Evolutionary conservation across 2,329 filamentous ascomycete species (phyloP).

Genomic region (Teratosphaeria epicoccoides): DNA sequence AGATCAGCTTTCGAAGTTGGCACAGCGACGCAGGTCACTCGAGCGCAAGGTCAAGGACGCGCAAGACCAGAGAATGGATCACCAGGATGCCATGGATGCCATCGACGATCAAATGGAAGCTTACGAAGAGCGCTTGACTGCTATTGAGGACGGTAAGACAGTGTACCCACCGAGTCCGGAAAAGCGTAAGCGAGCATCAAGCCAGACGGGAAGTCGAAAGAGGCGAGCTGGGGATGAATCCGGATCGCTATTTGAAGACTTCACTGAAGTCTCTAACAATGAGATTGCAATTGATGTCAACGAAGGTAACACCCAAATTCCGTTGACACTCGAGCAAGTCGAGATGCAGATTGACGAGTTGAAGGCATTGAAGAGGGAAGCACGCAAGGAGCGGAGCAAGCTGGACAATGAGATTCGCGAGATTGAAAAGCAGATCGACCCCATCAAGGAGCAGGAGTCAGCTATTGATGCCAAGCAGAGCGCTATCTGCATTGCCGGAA

Average conservation of each 20-base stretch:
- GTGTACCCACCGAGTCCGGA: constrained; percentile 29
- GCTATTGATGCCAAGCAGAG: constrained; percentile 27
- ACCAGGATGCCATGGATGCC: constrained; percentile 25
- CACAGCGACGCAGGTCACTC: constrained; percentile 10
- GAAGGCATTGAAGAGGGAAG: constrained; percentile 32
- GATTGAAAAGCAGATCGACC: constrained; percentile 20
- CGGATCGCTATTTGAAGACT: constrained; percentile 15
- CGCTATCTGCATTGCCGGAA: constrained; percentile 40
- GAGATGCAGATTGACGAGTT: constrained; percentile 35
- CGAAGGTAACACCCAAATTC: constrained; percentile 14
- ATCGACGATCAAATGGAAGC: constrained; percentile 34
- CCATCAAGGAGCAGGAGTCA: constrained; percentile 22
- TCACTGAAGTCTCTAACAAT: constrained; percentile 9
- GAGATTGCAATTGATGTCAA: constrained; percentile 10
- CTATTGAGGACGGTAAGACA: constrained; percentile 31
- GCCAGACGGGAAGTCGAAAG: neutral
- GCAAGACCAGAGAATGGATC: constrained; percentile 27
- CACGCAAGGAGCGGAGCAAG: constrained; percentile 14
- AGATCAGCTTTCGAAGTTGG: constrained; percentile 18
- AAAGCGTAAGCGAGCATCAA: constrained; percentile 34
- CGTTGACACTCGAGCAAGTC: constrained; percentile 33
- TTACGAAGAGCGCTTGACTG: constrained; percentile 34
- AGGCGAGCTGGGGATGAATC: constrained; percentile 15
- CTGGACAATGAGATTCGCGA: constrained; percentile 24
- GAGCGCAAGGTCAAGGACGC: constrained; percentile 18